Evolutionary conservation across 2,329 filamentous ascomycete genomes (phyloP).

Genomic region (Fusarium keratoplasticum): DNA sequence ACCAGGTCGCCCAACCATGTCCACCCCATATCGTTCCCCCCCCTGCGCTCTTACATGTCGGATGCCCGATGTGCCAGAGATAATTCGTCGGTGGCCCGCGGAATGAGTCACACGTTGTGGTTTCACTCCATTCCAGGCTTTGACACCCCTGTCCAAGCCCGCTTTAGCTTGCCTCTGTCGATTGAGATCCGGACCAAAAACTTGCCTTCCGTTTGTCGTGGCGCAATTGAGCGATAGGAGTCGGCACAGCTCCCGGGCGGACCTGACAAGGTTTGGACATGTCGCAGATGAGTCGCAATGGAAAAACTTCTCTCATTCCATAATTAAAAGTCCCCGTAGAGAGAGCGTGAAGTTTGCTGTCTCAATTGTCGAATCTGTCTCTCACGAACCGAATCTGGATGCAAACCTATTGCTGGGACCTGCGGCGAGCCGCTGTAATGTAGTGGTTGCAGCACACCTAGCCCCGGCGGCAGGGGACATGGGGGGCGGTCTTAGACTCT

Average conservation of each 20-base stretch:
- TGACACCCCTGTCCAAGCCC: slow-evolving; percentile 37
- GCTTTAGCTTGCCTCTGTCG: slow-evolving; percentile 35
- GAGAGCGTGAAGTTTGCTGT: slow-evolving; percentile 9
- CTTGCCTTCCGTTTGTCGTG: slow-evolving; percentile 27
- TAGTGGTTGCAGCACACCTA: slow-evolving; percentile 32
- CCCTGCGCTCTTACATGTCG: slow-evolving; percentile 34
- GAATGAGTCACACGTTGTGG: slow-evolving; percentile 45
- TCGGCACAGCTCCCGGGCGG: neutral
- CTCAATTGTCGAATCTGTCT: slow-evolving; percentile 27
- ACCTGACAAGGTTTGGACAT: neutral
- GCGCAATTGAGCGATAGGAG: slow-evolving; percentile 32
- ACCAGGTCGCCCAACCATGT: slow-evolving; percentile 23
- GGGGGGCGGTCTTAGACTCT: slow-evolving; percentile 33
- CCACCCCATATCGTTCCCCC: neutral
- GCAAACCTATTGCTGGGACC: slow-evolving; percentile 23
- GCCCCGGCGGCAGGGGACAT: slow-evolving; percentile 32
- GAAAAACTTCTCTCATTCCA: slow-evolving; percentile 6
- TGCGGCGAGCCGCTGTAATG: slow-evolving; percentile 35
- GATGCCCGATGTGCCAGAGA: slow-evolving; percentile 31
- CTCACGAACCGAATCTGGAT: slow-evolving; percentile 9
- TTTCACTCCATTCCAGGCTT: slow-evolving; percentile 45
- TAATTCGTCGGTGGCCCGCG: slow-evolving; percentile 38
- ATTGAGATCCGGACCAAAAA: slow-evolving; percentile 27
- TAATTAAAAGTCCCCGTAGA: neutral
- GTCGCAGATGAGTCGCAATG: slow-evolving; percentile 6